Evolutionary conservation across 257 asterid species (phyloP), one percentile per base, ranked within the genome.

Genomic region (Linaria vulgaris): DNA sequence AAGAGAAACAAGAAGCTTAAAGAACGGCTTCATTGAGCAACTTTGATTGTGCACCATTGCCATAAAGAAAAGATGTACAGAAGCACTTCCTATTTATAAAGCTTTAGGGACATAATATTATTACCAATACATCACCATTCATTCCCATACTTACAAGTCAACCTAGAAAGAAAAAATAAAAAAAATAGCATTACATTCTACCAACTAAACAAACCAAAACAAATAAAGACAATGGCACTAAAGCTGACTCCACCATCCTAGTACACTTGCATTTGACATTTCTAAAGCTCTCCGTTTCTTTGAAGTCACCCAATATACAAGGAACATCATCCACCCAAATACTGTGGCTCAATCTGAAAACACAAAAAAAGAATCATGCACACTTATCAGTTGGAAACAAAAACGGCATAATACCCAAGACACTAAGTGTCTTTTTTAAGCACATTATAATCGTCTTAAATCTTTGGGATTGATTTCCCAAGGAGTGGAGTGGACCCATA

Each of bases 91-190:
- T 56, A 27, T 31, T 34, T 57, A 57, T 25, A 38, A 25, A 34
- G 10, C 46, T 55, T 55, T 55, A 55, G 14, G 27, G 11, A n/a
- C 11, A 34, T 34, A 54, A 27, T 54, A 13, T 34, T 57, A 37
- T 17, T 15, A 16, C 16, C 10, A 22, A n/a, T n/a, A n/a, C n/a
- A n/a, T n/a, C 37, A 43, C 20, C 39, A 44, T 44, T 20, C 13
- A 56, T 56, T 19, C 37, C 16, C 63, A 38, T 57, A 57, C 63
- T 37, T 57, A 57, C 27, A 57, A 37, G 45, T 57, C 63, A 37
- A 34, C 63, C 38, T 44, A 44, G 5, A n/a, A 44, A n/a, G n/a
- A n/a, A n/a, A n/a, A n/a, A n/a, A n/a, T n/a, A n/a, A n/a, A n/a
- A n/a, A 57, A 37, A n/a, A 25, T 25, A 38, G 38, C 61, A 37